phyloP scores from a whole-genome alignment of 257 asterid species.

The Solanum arcanum region DNA sequence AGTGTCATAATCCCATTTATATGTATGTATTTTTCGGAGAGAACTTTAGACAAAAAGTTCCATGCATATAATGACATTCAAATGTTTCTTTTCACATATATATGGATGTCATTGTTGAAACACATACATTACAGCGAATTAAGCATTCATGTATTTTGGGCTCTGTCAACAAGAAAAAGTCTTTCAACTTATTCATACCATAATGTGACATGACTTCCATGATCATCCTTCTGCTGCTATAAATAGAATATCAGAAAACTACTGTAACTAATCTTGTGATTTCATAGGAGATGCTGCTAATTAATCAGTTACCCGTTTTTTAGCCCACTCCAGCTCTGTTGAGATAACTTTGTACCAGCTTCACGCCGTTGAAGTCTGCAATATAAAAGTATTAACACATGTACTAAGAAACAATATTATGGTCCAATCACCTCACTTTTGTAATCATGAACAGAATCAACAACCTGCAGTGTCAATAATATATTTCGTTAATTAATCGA shows the following conservation, averaged over 20 bases:
- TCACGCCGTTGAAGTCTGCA: conserved; percentile 86
- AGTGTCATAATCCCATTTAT: neutral
- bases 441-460: conserved; percentile 87
- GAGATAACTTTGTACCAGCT: conserved; percentile 81
- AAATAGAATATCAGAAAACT: neutral
- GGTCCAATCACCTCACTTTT: conserved; percentile 99
- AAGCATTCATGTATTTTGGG: neutral
- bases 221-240: conserved; percentile 58
- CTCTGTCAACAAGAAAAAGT: neutral
- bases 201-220: conserved; percentile 74
- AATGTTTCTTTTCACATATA: neutral
- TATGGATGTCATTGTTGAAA: neutral
- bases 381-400: neutral
- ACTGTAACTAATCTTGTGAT: neutral
- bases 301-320: conserved; percentile 43
- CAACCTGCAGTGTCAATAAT: conserved; percentile 45
- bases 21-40: neutral
- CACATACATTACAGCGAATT: neutral
- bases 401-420: neutral
- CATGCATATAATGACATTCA: neutral
- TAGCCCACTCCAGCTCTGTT: conserved; percentile 91
- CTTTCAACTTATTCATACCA: conserved; percentile 29
- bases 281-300: neutral
- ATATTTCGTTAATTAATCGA: neutral
- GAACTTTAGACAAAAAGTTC: neutral